A percentile compares a stretch with the other conserved stretches of the same genome.
Conservation (phyloP, 192 early-diverging fungal species). For the Gonapodya sp. region DNA sequence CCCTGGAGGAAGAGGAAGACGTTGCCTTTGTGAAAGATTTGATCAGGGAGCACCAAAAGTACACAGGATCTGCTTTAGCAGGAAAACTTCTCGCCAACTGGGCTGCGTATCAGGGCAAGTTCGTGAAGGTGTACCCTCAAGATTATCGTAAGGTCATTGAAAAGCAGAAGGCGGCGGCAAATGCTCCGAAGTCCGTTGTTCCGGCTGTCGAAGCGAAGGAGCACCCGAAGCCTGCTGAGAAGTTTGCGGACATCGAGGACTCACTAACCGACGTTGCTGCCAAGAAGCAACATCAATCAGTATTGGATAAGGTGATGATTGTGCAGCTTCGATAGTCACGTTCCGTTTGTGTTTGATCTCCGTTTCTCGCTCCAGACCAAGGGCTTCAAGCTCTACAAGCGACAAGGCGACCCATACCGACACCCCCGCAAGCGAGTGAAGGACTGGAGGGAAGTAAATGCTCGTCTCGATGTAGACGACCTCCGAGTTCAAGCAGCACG, state of each 20-base stretch:
- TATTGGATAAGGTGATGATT: slow-evolving; percentile 91
- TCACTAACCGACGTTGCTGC: slow-evolving; percentile 66
- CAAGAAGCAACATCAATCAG: slow-evolving; percentile 52
- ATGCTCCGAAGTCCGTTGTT: slow-evolving; percentile 14
- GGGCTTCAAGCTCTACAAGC: slow-evolving; percentile 92
- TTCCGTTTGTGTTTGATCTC: too few relatives aligned
- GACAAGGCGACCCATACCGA: slow-evolving; percentile 80
- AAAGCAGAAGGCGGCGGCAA: slow-evolving; percentile 38
- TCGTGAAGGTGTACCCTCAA: slow-evolving; percentile 87
- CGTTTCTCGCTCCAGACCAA: slow-evolving; percentile 19
- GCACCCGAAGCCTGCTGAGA: slow-evolving; percentile 20
- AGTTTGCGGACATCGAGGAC: slow-evolving; percentile 86
- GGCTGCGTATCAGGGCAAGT: slow-evolving; percentile 57
- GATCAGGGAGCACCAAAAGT: slow-evolving; percentile 70
- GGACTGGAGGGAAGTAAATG: slow-evolving; percentile 94
- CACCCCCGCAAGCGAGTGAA: slow-evolving; percentile 64
- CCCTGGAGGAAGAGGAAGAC: slow-evolving; percentile 67
- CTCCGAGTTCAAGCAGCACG: slow-evolving; percentile 89
- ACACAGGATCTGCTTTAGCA: slow-evolving; percentile 74
- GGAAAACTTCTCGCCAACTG: slow-evolving; percentile 61
- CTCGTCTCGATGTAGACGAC: slow-evolving; percentile 68
- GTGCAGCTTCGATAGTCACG: too few relatives aligned
- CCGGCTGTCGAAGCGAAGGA: slow-evolving; percentile 23
- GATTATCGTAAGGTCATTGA: slow-evolving; percentile 82
- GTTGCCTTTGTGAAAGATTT: slow-evolving; percentile 59